Base-by-base conservation (phyloP, 768 basidiomycete genomes). In the Agaricus subrufescens region DNA sequence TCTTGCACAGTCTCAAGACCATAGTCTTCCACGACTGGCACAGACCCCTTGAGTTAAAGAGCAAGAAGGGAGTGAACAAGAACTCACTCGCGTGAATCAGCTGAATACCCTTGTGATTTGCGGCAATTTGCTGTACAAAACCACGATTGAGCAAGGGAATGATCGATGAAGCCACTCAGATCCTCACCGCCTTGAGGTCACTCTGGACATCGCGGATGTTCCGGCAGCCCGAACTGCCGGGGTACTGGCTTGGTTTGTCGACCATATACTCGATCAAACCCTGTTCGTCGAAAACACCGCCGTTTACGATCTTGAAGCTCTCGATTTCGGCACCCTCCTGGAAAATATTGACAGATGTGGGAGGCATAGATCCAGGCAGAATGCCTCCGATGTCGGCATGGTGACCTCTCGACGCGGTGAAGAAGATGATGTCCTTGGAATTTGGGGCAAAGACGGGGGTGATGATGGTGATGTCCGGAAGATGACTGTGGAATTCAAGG, bases 381-480 rank as follows among this genome's bases (percentile, higher is more conserved):
- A 96, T 94, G 0, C 94, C 94, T 1, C 94, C 93, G 59, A 94
- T 90, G 71, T 96, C 94, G 3, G 93, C 92, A 70, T 97, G 94
- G 67, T 98, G 94, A 0, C 92, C 94, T 50, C 95, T 81, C 11
- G 93, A 94, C 12, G 94, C 95, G 7, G 93, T 94, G 65, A 93
- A 94, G 74, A 94, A 94, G 52, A 94, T 91, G 64, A 94, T 91
- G 61, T 91, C 80, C 62, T 80, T 76, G 14, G 79, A 71, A 23
- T 78, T 72, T 14, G 76, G 63, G 54, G 84, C 75, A 71, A 98
- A 97, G 25, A 96, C 94, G 15, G 95, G 95, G 0, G 89, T 93
- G 69, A 97, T 95, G 64, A 95, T 80, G 6, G 95, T 98, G 54
- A 96, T 92, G 69, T 97, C 95, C 14, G 76, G 76, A 61, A 78